Evolutionary conservation across 1,139 yeast genomes (phyloP).

Genomic region (Yarrowia galli): DNA sequence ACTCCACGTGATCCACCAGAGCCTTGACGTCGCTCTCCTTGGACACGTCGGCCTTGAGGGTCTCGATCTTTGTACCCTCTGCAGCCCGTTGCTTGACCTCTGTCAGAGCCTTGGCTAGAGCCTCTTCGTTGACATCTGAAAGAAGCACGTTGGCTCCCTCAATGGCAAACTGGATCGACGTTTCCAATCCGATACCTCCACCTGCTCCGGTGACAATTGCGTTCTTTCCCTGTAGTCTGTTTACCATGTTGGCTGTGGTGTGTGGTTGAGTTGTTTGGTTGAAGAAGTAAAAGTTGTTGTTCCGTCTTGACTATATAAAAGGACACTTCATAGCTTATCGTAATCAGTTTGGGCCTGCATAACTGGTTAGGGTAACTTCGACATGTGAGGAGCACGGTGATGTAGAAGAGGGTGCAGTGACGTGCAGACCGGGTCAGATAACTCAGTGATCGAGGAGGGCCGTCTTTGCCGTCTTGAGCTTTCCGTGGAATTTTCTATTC

Average conservation of each 20-base stretch:
- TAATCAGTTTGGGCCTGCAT: too few species aligned
- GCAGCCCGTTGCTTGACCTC: slow-evolving; percentile 45
- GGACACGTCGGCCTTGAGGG: slow-evolving; percentile 50
- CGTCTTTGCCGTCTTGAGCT: too few species aligned
- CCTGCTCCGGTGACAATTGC: slow-evolving; percentile 70
- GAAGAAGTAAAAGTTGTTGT: neutral
- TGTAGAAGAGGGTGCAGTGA: too few species aligned
- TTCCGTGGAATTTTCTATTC: too few species aligned
- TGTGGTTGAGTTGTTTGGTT: neutral
- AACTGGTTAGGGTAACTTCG: neutral
- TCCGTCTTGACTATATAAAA: neutral
- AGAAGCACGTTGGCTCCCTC: slow-evolving; percentile 64
- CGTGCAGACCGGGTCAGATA: too few species aligned
- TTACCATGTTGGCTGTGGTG: slow-evolving; percentile 41
- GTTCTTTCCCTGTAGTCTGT: slow-evolving; percentile 63
- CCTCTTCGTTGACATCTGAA: slow-evolving; percentile 59
- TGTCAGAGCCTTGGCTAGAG: slow-evolving; percentile 48
- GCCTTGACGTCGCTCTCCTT: slow-evolving; percentile 51
- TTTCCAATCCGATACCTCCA: slow-evolving; percentile 56
- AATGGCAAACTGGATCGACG: slow-evolving; percentile 51
- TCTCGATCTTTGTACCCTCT: slow-evolving; percentile 45
- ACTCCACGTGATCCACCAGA: slow-evolving; percentile 50
- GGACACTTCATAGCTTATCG: slow-evolving; percentile 9
- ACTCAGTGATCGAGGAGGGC: too few species aligned
- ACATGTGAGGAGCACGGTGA: neutral